Base-by-base conservation (phyloP, 192 early-diverging fungal species). In the Phlyctochytrium arcticum region DNA sequence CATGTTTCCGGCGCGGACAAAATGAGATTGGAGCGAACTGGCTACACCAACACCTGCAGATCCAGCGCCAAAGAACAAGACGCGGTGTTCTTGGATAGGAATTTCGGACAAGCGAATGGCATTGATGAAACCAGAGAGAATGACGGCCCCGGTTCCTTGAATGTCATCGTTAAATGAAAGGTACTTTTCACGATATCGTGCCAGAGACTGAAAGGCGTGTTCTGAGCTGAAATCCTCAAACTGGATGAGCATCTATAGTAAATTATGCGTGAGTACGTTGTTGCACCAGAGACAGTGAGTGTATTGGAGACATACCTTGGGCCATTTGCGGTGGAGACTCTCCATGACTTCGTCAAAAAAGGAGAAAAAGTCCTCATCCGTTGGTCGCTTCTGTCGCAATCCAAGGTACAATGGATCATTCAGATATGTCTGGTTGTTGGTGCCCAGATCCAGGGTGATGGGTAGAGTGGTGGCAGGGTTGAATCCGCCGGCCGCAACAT, bases 121-220 rank as follows among this genome's bases (percentile, higher is more conserved):
- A 57, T 91, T 92, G 72, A 95, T 95, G 60, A 96, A 89, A 34
- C 92, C 96, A 44, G 89, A 87, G 17, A 96, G 82, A 65, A 97
- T 89, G 19, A 97, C 94, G 57, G 91, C 93, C 49, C 96, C 96
- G 24, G 92, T 94, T 34, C 92, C 90, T 36, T 36, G 91, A 58
- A 94, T 93, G 64, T 94, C 92, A 61, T 98, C 96, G 74, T 98
- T 98, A 75, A 98, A 98, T 73, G 86, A 90, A 53, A 90, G 83
- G 35, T 85, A 87, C 21, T 80, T 74, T 65, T 87, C 48, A 57
- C 89, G 83, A 75, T 93, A 94, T 56, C 87, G 80, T 19, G 87
- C 83, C 47, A 98, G 74, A 31, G 93, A 76, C 17, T 82, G 88
- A 70, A 96, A 95, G 8, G 95, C 90, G 50, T 96, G 92, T 63